Percentiles rank a stretch among this genome's conserved stretches.
Evolutionary conservation across 2,329 filamentous ascomycete genomes (phyloP).

Genomic region (Xylaria sp.): DNA sequence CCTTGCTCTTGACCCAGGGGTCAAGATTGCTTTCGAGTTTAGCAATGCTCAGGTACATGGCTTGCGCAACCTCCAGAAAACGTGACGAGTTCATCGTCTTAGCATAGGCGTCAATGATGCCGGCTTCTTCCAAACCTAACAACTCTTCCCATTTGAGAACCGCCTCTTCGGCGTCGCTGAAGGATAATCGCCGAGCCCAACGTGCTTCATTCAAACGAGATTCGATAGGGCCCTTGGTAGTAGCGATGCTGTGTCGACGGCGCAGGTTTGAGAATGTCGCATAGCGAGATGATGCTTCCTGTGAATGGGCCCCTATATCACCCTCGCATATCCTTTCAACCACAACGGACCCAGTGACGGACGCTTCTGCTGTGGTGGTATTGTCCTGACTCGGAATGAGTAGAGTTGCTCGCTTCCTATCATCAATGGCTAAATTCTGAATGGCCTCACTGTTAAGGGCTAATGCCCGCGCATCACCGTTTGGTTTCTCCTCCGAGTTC

Average conservation of each 20-base stretch:
- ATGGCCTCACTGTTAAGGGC: slow-evolving; percentile 18
- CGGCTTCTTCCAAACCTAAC: slow-evolving; percentile 38
- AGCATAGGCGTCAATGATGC: slow-evolving; percentile 27
- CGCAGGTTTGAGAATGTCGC: slow-evolving; percentile 47
- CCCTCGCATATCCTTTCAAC: slow-evolving; percentile 54
- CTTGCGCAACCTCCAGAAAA: slow-evolving; percentile 49
- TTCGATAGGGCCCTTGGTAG: slow-evolving; percentile 29
- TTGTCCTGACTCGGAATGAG: slow-evolving; percentile 22
- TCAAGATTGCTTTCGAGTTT: slow-evolving; percentile 48
- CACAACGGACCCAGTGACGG: slow-evolving; percentile 53
- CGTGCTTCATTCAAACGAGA: slow-evolving; percentile 49
- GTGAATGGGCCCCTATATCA: slow-evolving; percentile 51
- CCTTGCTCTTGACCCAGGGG: slow-evolving; percentile 56
- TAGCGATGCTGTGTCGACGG: slow-evolving; percentile 56
- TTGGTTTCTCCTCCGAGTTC: slow-evolving; percentile 13
- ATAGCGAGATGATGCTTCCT: slow-evolving; percentile 43
- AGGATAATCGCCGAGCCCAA: slow-evolving; percentile 69
- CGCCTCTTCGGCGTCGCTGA: slow-evolving; percentile 70
- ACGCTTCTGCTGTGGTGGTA: slow-evolving; percentile 41
- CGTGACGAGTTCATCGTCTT: slow-evolving; percentile 17
- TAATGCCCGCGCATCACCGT: slow-evolving; percentile 11
- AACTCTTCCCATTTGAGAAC: slow-evolving; percentile 61
- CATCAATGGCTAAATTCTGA: slow-evolving; percentile 16
- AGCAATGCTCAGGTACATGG: slow-evolving; percentile 49
- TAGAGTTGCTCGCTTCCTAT: slow-evolving; percentile 22